phyloP scores from a whole-genome alignment of 805 yeast genomes.

The Candida railenensis region DNA sequence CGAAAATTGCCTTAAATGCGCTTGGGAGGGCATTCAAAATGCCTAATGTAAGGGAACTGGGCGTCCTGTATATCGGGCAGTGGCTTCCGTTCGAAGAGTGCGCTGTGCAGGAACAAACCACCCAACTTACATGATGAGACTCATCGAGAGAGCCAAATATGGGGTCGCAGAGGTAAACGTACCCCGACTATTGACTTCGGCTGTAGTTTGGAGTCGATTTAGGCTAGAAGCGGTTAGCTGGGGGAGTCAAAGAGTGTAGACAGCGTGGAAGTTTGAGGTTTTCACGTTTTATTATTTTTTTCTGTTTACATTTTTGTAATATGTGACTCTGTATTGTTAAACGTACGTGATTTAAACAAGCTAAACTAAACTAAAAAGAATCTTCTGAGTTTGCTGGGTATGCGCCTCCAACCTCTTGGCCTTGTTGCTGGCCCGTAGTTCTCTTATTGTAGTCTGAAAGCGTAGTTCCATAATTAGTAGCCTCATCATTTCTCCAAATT shows the following conservation, averaged over 20 bases:
- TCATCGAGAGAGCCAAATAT: not conserved
- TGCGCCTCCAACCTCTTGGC: not conserved
- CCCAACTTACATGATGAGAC: too few relatives aligned
- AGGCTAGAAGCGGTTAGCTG: too few relatives aligned
- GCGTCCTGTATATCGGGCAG: slow-evolving; percentile 3
- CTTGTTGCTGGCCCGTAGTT: not conserved
- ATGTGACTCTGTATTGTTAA: not conserved
- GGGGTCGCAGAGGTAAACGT: not conserved
- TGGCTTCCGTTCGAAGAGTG: not conserved
- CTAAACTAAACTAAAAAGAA: not conserved
- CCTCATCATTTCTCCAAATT: slow-evolving; percentile 22
- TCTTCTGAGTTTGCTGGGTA: not conserved
- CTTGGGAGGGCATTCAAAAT: not conserved
- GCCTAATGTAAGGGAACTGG: slow-evolving; percentile 1
- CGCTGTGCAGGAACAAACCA: not conserved
- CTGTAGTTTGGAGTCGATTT: not conserved
- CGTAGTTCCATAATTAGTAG: slow-evolving; percentile 4
- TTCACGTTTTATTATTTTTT: not conserved
- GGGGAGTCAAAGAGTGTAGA: too few relatives aligned
- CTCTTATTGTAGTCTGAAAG: slow-evolving; percentile 4
- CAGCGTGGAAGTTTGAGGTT: too few relatives aligned
- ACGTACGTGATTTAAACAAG: too few relatives aligned
- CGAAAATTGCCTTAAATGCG: not conserved
- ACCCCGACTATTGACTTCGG: not conserved
- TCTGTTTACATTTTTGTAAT: not conserved